Evolutionary conservation across 2,329 filamentous ascomycete species (phyloP).

Genomic region (Ambrosiella beaveri): DNA sequence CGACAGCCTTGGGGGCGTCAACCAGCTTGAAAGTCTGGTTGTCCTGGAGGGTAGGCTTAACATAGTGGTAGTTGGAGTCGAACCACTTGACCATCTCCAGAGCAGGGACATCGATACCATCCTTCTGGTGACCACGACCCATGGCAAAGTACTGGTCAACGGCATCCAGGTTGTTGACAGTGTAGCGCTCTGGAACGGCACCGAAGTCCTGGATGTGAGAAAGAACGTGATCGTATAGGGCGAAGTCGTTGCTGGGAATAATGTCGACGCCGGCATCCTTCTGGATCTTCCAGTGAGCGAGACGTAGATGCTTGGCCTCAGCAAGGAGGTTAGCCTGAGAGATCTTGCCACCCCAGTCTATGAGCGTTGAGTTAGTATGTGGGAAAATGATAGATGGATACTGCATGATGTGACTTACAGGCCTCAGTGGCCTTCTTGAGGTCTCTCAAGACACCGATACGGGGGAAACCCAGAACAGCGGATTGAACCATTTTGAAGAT

Average conservation of each 20-base stretch:
- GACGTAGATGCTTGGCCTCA: conserved; percentile 92
- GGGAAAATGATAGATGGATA: conserved; percentile 2
- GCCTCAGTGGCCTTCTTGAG: conserved; percentile 99
- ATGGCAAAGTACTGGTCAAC: conserved; percentile 99
- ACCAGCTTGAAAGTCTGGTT: conserved; percentile 89
- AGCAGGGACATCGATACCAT: conserved; percentile 76
- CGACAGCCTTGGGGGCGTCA: conserved; percentile 78
- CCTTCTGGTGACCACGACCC: conserved; percentile 96
- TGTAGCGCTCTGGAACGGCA: conserved; percentile 84
- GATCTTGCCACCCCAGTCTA: conserved; percentile 80
- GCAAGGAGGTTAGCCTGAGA: conserved; percentile 76
- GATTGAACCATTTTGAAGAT: conserved; percentile 43
- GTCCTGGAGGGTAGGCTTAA: conserved; percentile 96
- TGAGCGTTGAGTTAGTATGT: conserved; percentile 13
- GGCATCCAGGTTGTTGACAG: conserved; percentile 67
- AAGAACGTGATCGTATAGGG: conserved; percentile 94
- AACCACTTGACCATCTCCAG: conserved; percentile 99
- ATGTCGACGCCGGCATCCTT: conserved; percentile 93
- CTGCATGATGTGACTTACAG: conserved; percentile 34
- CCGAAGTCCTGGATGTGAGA: conserved; percentile 97
- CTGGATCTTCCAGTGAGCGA: conserved; percentile 98
- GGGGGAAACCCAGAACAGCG: conserved; percentile 91
- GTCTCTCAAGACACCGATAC: conserved; percentile 96
- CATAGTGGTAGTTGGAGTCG: conserved; percentile 99
- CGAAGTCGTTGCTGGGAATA: conserved; percentile 99